Evolutionary conservation across 2,329 filamentous ascomycete species (phyloP), one percentile per base, ranked within the genome.

Genomic region (Aspergillus brunneoviolaceus): DNA sequence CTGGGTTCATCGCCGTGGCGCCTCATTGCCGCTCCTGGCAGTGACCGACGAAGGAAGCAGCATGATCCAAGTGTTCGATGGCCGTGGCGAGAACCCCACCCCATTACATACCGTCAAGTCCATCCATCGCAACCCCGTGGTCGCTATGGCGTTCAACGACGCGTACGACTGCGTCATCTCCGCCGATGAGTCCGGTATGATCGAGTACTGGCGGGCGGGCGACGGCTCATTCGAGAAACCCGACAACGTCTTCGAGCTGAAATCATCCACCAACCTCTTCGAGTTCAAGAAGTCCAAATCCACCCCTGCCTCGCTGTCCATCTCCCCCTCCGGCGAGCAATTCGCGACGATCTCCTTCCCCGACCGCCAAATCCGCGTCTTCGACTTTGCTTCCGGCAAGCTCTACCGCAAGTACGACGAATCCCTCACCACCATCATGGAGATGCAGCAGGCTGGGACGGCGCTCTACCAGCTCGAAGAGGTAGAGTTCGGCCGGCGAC

Each of bases 241-340:
- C 0, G 88, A 92, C 67, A 92, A 87, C 55, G 92, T 99, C 19
- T 99, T 96, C 73, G 85, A 91, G 66, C 91, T 92, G 79, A 99
- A 99, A 78, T 96, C 92, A 72, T 89, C 90, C 1, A 99, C 95
- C 2, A 95, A 91, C 70, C 82, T 99, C 1, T 99, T 98, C 71
- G 94, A 96, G 56, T 98, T 99, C 80, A 98, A 96, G 72, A 98
- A 97, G 77, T 85, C 91, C 54, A 98, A 96, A 75, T 90, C 92
- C 0, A 85, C 89, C 0, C 93, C 94, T 0, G 86, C 88, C 4
- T 91, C 90, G 11, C 81, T 99, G 52, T 91, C 90, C 0, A 85
- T 99, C 51, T 97, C 95, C 0, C 92, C 93, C 0, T 89, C 89
- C 0, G 92, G 94, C 5, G 85, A 89, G 59, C 90, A 92, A 61